Conservation (phyloP, 371 early-diverging fungal genomes). For the Mortierella sp. region DNA sequence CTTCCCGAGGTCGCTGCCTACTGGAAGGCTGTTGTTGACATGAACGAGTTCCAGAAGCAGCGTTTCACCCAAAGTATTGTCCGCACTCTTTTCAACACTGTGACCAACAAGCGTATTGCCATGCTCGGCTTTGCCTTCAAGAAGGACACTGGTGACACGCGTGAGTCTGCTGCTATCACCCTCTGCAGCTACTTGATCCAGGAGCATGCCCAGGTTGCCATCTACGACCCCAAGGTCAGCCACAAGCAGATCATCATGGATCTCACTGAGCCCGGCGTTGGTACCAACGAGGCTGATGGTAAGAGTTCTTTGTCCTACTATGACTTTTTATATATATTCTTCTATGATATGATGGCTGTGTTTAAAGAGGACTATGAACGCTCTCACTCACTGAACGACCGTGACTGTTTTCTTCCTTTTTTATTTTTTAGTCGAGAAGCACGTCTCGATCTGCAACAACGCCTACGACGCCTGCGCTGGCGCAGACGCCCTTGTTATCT, state of each 20-base stretch:
- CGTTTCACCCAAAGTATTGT: constrained; percentile 85
- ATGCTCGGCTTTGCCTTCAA: constrained; percentile 96
- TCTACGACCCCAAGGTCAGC: constrained; percentile 95
- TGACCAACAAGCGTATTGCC: constrained; percentile 86
- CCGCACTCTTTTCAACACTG: constrained; percentile 80
- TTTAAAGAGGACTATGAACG: too few species aligned
- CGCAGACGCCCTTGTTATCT: constrained; percentile 87
- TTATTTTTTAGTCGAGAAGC: constrained; percentile 61
- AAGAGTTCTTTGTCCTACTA: constrained; percentile 10
- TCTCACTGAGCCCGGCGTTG: constrained; percentile 77
- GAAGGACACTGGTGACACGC: constrained; percentile 95
- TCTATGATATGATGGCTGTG: too few species aligned
- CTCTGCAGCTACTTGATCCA: constrained; percentile 84
- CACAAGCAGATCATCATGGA: constrained; percentile 85
- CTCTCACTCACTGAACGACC: too few species aligned
- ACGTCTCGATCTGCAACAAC: constrained; percentile 67
- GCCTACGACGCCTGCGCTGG: constrained; percentile 58
- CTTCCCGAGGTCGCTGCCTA: constrained; percentile 94
- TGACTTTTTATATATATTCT: neutral
- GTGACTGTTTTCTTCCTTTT: neutral
- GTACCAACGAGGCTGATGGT: constrained; percentile 65
- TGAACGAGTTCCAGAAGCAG: constrained; percentile 95
- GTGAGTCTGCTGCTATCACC: constrained; percentile 93
- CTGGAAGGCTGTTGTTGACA: constrained; percentile 91
- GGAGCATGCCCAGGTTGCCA: constrained; percentile 81